Evolutionary conservation across 176 grass and related monocot genomes (phyloP).

Genomic region (Phoenix roebelenii): DNA sequence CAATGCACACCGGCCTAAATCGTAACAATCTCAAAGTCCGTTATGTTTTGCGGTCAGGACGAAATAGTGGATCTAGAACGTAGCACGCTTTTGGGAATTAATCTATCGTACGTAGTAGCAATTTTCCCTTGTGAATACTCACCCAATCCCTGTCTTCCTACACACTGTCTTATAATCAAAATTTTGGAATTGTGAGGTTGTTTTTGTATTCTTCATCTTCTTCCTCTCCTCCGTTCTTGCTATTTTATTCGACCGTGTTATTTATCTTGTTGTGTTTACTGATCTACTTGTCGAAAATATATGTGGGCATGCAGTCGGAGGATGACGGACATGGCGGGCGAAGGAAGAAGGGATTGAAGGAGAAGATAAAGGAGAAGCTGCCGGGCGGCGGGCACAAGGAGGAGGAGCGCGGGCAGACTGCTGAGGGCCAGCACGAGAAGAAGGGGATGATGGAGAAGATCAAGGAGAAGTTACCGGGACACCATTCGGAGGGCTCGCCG

Average conservation of each 20-base stretch:
- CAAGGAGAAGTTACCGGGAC: slow-evolving; percentile 75
- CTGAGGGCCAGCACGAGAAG: slow-evolving; percentile 42
- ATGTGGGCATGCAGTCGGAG: slow-evolving; percentile 27
- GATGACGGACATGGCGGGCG: slow-evolving; percentile 51
- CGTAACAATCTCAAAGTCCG: no score
- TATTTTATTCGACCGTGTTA: background rate
- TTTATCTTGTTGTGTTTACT: background rate
- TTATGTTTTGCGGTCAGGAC: no score
- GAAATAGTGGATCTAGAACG: no score
- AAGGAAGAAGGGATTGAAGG: slow-evolving; percentile 66
- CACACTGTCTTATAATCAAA: no score
- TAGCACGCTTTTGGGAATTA: no score
- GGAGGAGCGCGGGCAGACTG: slow-evolving; percentile 17
- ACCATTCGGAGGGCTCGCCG: slow-evolving; percentile 22
- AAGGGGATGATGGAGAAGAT: slow-evolving; percentile 79
- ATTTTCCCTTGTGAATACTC: no score
- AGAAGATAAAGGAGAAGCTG: slow-evolving; percentile 81
- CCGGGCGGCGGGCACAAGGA: slow-evolving; percentile 36
- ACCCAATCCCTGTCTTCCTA: no score
- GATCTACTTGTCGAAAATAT: background rate
- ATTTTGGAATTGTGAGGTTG: no score
- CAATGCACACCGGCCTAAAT: no score
- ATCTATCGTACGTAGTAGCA: no score
- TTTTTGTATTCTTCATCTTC: no score
- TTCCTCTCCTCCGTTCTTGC: background rate